Conservation (phyloP, 441 rosid species). For the Populus trichocarpa region DNA sequence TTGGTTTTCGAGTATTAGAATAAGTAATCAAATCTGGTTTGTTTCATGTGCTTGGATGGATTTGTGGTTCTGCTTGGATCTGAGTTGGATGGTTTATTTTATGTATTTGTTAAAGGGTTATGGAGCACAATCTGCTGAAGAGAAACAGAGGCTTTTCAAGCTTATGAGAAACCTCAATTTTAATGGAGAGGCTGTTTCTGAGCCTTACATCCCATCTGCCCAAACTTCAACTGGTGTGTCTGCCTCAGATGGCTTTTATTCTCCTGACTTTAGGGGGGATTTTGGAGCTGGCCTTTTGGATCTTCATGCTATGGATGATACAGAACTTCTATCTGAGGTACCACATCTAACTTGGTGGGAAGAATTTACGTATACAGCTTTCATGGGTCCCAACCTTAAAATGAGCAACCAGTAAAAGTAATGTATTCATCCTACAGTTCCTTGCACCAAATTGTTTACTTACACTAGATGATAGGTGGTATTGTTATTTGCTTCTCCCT, state of each 20-base stretch:
- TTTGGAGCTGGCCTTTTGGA: constrained; percentile 98
- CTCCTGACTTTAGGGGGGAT: constrained; percentile 93
- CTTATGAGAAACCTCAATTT: constrained; percentile 95
- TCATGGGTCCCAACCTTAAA: neutral
- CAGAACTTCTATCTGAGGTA: constrained; percentile 97
- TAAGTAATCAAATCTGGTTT: neutral
- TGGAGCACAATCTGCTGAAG: constrained; percentile 97
- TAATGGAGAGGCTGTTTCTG: constrained; percentile 87
- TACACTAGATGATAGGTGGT: neutral
- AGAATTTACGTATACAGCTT: neutral
- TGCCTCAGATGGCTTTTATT: constrained; percentile 76
- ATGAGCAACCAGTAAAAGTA: neutral
- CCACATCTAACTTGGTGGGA: constrained; percentile 5
- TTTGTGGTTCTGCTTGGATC: constrained; percentile 14
- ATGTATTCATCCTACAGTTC: neutral
- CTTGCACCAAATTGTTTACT: neutral
- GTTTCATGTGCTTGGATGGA: constrained; percentile 10
- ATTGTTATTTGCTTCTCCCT: neutral
- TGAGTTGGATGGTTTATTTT: constrained; percentile 13
- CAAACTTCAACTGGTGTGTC: constrained; percentile 59
- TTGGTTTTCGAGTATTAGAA: neutral
- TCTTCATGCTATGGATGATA: constrained; percentile 98
- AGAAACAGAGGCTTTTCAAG: constrained; percentile 93
- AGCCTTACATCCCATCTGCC: constrained; percentile 66
- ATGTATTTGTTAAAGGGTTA: constrained; percentile 58